Evolutionary conservation across 73 alveolate species (phyloP).

Genomic region (Blepharisma japonicum): DNA sequence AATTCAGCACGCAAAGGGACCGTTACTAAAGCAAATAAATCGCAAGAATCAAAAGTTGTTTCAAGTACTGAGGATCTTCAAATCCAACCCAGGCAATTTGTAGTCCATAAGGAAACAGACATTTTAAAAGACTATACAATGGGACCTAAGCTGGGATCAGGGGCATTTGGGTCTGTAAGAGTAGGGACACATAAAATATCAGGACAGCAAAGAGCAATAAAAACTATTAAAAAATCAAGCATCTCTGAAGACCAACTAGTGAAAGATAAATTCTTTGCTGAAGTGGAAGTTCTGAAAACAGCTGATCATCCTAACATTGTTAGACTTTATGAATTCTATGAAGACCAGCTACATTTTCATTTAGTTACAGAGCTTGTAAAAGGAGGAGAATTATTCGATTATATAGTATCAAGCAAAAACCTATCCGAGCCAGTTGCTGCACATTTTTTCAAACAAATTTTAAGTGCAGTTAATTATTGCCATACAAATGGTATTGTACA

Average conservation of each 20-base stretch:
- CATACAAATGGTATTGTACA: constrained; percentile 50
- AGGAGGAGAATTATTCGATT: constrained; percentile 71
- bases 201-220: constrained; percentile 19
- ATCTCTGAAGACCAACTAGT: not conserved
- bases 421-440: constrained; percentile 61
- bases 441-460: constrained; percentile 52
- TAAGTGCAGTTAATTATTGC: constrained; percentile 53
- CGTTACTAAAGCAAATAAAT: too few relatives aligned
- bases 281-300: not conserved
- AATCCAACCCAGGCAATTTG: too few relatives aligned
- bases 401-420: constrained; percentile 41
- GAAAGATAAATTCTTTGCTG: not conserved
- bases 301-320: constrained; percentile 48
- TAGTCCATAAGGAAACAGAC: too few relatives aligned
- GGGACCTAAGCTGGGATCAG: constrained; percentile 63
- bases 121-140: constrained; percentile 45
- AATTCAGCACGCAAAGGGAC: too few relatives aligned
- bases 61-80: too few relatives aligned
- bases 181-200: constrained; percentile 40
- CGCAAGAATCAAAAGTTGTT: too few relatives aligned
- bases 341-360: constrained; percentile 32
- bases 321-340: constrained; percentile 35
- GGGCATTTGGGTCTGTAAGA: constrained; percentile 75
- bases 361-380: constrained; percentile 38
- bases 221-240: not conserved